Conservation (phyloP, 1,284 basidiomycete species). For the Sanguinoderma infundibulare region DNA sequence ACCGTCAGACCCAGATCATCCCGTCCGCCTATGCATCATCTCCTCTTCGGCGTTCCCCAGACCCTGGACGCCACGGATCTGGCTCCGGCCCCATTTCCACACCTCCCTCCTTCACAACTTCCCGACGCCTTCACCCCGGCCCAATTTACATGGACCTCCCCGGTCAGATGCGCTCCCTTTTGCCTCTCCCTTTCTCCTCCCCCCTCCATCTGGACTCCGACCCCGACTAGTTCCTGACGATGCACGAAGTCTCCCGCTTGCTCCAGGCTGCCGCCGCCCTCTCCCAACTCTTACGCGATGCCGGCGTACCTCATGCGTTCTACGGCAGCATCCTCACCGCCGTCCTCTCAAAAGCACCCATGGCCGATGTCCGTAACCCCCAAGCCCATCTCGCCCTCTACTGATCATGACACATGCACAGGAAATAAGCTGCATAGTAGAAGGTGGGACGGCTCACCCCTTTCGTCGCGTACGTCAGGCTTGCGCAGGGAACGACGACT, state of each 20-base stretch:
- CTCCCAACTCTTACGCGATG: slow-evolving; percentile 54
- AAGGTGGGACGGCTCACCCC: slow-evolving; percentile 52
- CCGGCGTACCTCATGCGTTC: slow-evolving; percentile 67
- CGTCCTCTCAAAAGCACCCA: slow-evolving; percentile 55
- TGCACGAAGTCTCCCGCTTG: slow-evolving; percentile 68
- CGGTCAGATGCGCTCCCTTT: slow-evolving; percentile 24
- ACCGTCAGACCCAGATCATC: slow-evolving; percentile 33
- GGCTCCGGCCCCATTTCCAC: slow-evolving; percentile 25
- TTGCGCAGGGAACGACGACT: slow-evolving; percentile 44
- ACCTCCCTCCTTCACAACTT: slow-evolving; percentile 33
- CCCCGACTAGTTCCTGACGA: slow-evolving; percentile 34
- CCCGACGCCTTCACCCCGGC: slow-evolving; percentile 32
- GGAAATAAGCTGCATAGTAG: slow-evolving; percentile 64
- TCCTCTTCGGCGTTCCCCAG: slow-evolving; percentile 31
- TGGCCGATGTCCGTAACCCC: slow-evolving; percentile 54
- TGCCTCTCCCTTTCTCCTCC: slow-evolving; percentile 12
- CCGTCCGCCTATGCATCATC: slow-evolving; percentile 31
- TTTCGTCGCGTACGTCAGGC: slow-evolving; percentile 62
- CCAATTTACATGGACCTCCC: slow-evolving; percentile 31
- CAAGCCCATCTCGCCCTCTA: slow-evolving; percentile 1
- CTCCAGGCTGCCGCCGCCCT: slow-evolving; percentile 67
- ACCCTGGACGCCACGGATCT: slow-evolving; percentile 30
- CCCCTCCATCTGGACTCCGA: not conserved
- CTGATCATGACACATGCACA: slow-evolving; percentile 28
- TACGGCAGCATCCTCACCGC: slow-evolving; percentile 67